These are phyloP conservation scores for Peniophora sp. DNA, from an alignment of 1,284 basidiomycete species.

Conservation along the genomic window DNA sequence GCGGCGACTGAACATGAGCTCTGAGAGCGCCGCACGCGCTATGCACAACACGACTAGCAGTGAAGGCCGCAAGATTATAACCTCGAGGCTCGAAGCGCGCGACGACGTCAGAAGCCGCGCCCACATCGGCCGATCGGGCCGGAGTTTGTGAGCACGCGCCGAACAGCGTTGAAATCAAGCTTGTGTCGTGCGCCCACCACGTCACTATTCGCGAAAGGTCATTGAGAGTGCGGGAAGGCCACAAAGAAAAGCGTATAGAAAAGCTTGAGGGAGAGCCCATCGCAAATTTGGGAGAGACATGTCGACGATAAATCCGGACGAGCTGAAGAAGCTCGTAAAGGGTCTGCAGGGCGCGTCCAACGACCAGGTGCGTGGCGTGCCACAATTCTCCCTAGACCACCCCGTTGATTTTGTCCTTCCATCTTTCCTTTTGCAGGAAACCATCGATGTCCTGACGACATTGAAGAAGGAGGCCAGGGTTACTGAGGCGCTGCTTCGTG, in stretches of 20 bases:
- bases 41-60: too few relatives aligned
- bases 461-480: slow-evolving; percentile 78
- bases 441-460: slow-evolving; percentile 57
- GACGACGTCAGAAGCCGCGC: too few relatives aligned
- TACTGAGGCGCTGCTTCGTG: slow-evolving; percentile 83
- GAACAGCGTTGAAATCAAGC: too few relatives aligned
- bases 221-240: background rate
- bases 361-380: slow-evolving; percentile 47
- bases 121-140: too few relatives aligned
- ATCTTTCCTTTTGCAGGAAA: slow-evolving; percentile 51
- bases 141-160: too few relatives aligned
- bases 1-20: too few relatives aligned
- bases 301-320: slow-evolving; percentile 27
- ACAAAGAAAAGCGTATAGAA: background rate
- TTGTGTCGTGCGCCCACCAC: too few relatives aligned
- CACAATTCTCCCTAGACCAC: slow-evolving; percentile 24
- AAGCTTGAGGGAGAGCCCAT: background rate
- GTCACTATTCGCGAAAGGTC: too few relatives aligned
- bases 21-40: too few relatives aligned
- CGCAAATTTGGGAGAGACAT: background rate
- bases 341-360: slow-evolving; percentile 58
- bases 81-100: too few relatives aligned
- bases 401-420: slow-evolving; percentile 25
- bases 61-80: too few relatives aligned
- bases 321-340: slow-evolving; percentile 77